A percentile compares a stretch with the other conserved stretches of the same genome.
Evolutionary conservation across 495 filamentous ascomycete species (phyloP).

Genomic region (Annulohypoxylon moriforme): DNA sequence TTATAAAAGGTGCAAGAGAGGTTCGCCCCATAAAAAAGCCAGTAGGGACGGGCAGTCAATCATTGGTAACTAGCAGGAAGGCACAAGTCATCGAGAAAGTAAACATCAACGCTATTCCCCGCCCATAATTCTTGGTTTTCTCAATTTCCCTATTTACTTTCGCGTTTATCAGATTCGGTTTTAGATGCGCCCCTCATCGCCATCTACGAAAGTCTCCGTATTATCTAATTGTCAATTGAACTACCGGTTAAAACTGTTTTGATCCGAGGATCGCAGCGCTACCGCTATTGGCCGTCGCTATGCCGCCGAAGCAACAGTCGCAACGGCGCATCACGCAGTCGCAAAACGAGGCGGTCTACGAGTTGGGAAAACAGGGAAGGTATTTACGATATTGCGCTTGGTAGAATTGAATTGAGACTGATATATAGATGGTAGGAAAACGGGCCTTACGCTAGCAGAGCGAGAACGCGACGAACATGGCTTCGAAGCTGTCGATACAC

Average conservation of each 20-base stretch:
- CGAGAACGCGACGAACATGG: constrained; percentile 90
- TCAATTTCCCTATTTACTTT: constrained; percentile 13
- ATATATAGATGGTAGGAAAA: constrained; percentile 64
- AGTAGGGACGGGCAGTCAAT: constrained; percentile 20
- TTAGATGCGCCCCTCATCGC: constrained; percentile 10
- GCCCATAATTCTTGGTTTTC: constrained; percentile 9
- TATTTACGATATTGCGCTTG: constrained; percentile 39
- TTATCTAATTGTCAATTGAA: neutral
- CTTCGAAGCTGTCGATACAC: constrained; percentile 82
- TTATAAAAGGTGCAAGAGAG: neutral
- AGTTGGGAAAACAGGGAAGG: constrained; percentile 63
- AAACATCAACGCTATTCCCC: constrained; percentile 39
- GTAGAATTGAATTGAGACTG: neutral
- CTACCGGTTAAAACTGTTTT: constrained; percentile 15
- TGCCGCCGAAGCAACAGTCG: constrained; percentile 47
- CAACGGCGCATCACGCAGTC: constrained; percentile 53
- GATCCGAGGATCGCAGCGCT: neutral
- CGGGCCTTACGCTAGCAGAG: constrained; percentile 84
- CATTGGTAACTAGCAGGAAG: constrained; percentile 22
- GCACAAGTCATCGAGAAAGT: constrained; percentile 27
- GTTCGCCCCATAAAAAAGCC: constrained; percentile 22
- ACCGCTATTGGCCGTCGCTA: constrained; percentile 9
- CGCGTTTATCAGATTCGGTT: constrained; percentile 5
- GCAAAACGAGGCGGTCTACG: constrained; percentile 59
- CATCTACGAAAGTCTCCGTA: neutral